Percentiles rank a stretch among this genome's conserved stretches.
Conservation (phyloP, 2,329 filamentous ascomycete genomes). For the Cladosporium austrohemisphaericum region DNA sequence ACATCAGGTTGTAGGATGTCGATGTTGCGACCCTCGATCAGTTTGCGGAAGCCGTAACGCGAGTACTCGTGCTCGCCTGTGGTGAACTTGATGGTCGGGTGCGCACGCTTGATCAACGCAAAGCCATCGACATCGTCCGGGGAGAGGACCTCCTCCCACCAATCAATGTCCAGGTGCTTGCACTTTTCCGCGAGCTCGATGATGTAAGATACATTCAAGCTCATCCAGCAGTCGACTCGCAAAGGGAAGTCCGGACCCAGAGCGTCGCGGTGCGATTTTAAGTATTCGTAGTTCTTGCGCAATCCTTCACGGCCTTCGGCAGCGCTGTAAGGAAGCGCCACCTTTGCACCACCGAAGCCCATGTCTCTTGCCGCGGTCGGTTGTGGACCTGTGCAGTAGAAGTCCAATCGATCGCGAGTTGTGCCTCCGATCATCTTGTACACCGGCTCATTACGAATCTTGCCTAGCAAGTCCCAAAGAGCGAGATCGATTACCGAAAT, state of each 20-base stretch:
- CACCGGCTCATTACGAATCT: conserved; percentile 86
- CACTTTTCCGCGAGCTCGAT: conserved; percentile 85
- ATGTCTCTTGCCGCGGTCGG: conserved; percentile 74
- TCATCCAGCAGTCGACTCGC: conserved; percentile 98
- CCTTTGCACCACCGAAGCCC: conserved; percentile 89
- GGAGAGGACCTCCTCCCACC: conserved; percentile 93
- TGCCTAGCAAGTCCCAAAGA: conserved; percentile 87
- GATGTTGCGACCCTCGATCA: conserved; percentile 84
- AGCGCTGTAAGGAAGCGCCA: conserved; percentile 83
- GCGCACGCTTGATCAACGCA: conserved; percentile 81
- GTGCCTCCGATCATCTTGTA: conserved; percentile 91
- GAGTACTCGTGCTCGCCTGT: conserved; percentile 96
- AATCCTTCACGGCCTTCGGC: conserved; percentile 80
- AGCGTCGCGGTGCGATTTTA: conserved; percentile 76
- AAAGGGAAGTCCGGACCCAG: conserved; percentile 88
- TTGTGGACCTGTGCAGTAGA: conserved; percentile 92
- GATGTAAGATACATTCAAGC: conserved; percentile 84
- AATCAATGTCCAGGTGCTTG: conserved; percentile 83
- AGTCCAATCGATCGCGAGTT: conserved; percentile 77
- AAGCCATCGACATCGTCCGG: conserved; percentile 93
- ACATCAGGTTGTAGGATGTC: conserved; percentile 95
- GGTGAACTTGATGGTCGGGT: conserved; percentile 88
- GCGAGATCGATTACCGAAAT: conserved; percentile 94
- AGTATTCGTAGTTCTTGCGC: conserved; percentile 84
- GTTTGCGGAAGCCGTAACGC: conserved; percentile 88